phyloP scores from a whole-genome alignment of 768 basidiomycete genomes.

The Lactarius akahatsu region DNA sequence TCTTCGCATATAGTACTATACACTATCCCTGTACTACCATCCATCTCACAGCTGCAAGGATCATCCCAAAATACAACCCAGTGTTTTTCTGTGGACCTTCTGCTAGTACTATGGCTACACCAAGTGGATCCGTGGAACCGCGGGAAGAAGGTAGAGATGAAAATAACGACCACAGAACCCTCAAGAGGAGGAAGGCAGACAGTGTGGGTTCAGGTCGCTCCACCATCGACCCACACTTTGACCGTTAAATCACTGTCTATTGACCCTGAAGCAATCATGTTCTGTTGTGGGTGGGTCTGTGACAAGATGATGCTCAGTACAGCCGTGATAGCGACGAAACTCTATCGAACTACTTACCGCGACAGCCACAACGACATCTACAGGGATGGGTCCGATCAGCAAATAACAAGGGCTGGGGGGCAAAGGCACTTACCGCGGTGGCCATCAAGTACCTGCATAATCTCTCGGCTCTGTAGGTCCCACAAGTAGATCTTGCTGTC shows the following conservation, averaged over 20 bases:
- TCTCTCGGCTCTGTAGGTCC: constrained; percentile 85
- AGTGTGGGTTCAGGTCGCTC: constrained; percentile 15
- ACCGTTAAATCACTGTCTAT: constrained; percentile 82
- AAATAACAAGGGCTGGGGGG: background rate
- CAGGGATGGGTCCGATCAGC: constrained; percentile 6
- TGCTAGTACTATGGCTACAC: constrained; percentile 10
- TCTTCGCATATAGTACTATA: constrained; percentile 10
- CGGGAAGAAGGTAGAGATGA: background rate
- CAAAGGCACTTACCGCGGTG: constrained; percentile 56
- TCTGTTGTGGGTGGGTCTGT: constrained; percentile 82
- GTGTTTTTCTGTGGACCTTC: background rate
- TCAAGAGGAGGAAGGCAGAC: background rate
- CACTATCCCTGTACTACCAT: constrained; percentile 26
- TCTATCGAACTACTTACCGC: constrained; percentile 49
- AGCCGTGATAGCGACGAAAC: constrained; percentile 2
- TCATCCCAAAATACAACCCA: constrained; percentile 19
- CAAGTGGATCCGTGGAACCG: background rate
- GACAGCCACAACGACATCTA: constrained; percentile 77
- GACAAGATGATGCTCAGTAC: constrained; percentile 7
- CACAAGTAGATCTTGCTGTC: constrained; percentile 88
- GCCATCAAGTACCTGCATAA: constrained; percentile 76
- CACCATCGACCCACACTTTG: constrained; percentile 73
- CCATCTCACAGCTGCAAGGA: constrained; percentile 18
- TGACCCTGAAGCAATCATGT: constrained; percentile 85
- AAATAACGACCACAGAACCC: background rate